Evolutionary conservation across 2,329 filamentous ascomycete genomes (phyloP).

Genomic region (Xylaria sp.): DNA sequence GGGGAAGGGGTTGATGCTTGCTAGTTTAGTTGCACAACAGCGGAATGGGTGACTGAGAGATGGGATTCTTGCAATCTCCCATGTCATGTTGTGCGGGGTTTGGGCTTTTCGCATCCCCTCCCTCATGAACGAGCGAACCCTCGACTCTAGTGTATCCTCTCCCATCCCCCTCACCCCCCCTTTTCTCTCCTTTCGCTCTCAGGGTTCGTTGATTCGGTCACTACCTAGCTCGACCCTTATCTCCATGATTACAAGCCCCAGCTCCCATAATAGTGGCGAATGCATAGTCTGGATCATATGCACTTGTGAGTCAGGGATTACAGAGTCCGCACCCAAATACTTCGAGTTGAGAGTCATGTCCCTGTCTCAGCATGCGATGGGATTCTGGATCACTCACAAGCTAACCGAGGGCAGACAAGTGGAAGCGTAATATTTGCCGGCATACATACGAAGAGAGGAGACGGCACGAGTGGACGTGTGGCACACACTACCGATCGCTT

Average conservation of each 20-base stretch:
- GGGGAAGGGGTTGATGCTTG: neutral
- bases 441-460: neutral
- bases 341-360: neutral
- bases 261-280: neutral
- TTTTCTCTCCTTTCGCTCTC: neutral
- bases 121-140: neutral
- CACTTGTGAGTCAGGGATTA: neutral
- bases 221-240: neutral
- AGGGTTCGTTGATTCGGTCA: neutral
- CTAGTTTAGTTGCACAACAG: constrained; percentile 21
- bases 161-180: neutral
- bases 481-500: neutral
- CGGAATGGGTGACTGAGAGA: constrained; percentile 8
- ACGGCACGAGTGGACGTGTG: neutral
- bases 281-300: neutral
- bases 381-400: neutral
- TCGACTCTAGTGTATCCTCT: neutral
- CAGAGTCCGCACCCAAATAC: neutral
- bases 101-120: neutral
- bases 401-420: neutral
- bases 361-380: neutral
- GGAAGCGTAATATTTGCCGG: neutral
- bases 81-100: constrained; percentile 27
- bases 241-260: neutral
- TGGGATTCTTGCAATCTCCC: constrained; percentile 37